A percentile compares a stretch with the other conserved stretches of the same genome.
Evolutionary conservation across 2,329 filamentous ascomycete species (phyloP).

Genomic region (Bipolaris oryzae): DNA sequence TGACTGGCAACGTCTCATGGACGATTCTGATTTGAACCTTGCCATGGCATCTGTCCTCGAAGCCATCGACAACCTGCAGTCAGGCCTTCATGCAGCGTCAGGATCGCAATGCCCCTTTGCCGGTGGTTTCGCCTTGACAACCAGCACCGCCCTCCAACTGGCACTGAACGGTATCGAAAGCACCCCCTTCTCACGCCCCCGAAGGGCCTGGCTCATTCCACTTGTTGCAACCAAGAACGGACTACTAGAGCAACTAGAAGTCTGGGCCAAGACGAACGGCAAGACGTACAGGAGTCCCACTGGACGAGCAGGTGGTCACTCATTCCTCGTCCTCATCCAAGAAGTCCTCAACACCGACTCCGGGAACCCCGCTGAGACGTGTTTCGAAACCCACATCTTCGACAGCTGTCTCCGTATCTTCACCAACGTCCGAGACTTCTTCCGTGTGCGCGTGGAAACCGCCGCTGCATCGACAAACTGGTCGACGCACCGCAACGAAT

Average conservation of each 20-base stretch:
- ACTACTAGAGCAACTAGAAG: neutral
- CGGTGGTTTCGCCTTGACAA: slow-evolving; percentile 1
- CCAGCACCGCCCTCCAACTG: neutral
- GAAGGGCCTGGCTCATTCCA: slow-evolving; percentile 8
- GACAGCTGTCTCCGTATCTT: neutral
- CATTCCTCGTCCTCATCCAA: neutral
- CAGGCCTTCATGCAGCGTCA: neutral
- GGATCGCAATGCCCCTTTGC: neutral
- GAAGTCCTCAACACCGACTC: neutral
- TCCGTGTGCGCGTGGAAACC: neutral
- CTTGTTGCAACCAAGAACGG: neutral
- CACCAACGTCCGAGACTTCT: neutral
- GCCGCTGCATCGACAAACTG: neutral
- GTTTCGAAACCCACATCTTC: neutral
- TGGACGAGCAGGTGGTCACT: neutral
- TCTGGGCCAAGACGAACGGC: neutral
- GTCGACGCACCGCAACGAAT: neutral
- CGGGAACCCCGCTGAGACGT: neutral
- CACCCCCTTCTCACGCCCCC: neutral
- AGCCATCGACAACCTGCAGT: slow-evolving; percentile 1
- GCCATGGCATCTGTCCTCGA: slow-evolving; percentile 1
- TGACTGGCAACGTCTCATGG: neutral
- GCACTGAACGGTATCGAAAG: neutral
- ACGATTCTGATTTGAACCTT: neutral
- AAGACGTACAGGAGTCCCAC: neutral